Base-by-base conservation (phyloP, 2,329 filamentous ascomycete genomes). In the Talaromyces verruculosus region DNA sequence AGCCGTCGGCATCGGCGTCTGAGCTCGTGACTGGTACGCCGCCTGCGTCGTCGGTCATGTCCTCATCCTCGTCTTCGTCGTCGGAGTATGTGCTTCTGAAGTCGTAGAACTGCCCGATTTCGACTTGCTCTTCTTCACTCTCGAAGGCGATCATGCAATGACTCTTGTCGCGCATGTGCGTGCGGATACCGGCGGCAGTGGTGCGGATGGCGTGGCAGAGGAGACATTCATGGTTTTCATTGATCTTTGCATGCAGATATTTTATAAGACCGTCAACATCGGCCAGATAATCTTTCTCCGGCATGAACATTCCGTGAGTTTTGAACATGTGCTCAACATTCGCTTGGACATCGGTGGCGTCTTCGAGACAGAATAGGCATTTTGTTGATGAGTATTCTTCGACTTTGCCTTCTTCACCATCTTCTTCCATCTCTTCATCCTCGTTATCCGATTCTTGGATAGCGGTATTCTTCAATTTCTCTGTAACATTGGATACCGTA, bases 111-210 rank as follows among this genome's bases (percentile, higher is more conserved):
- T 98, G 92, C 65, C 95, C 95, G 73, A 99, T 92, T 65, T 96
- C 92, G 35, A 98, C 85, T 81, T 97, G 92, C 74, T 98, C 93
- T 41, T 91, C 89, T 75, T 97, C 92, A 0, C 89, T 90, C 61
- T 89, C 88, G 77, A 94, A 99, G 0, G 92, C 93, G 71, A 99
- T 96, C 86, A 93, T 97, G 85, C 94, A 98, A 79, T 99, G 95
- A 0, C 92, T 91, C 76, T 93, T 94, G 77, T 99, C 95, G 53
- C 92, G 89, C 95, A 99, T 99, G 77, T 99, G 95, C 0, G 93
- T 97, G 75, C 97, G 93, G 30, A 93, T 88, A 19, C 91, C 94
- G 65, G 89, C 88, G 0, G 90, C 84, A 13, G 89, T 93, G 68
- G 89, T 87, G 75, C 95, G 91, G 51, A 89, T 79, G 78, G 95